Evolutionary conservation across 202 grass and related monocot species (phyloP), one percentile per base, ranked within the genome.

Genomic region (Carex sylvatica): DNA sequence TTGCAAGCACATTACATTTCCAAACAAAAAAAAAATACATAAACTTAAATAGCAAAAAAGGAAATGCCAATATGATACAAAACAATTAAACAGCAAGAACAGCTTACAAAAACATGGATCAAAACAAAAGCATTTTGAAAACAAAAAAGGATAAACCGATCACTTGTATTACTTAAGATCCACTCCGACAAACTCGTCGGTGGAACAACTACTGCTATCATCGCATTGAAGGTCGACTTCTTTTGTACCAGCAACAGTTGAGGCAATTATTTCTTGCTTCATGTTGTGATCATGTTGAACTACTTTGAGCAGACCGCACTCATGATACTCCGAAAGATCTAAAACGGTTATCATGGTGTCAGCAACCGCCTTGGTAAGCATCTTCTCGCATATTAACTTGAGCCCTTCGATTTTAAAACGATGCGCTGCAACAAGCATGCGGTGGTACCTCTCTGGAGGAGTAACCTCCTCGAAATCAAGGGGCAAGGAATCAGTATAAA

Each of bases 401-500:
- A 80, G 59, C 3, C 55, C 59, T 61, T 80, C 77, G 3, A 80
- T 62, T 26, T 80, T 63, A 9, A 80, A 80, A 3, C 59, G 77
- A 33, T 80, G 77, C 3, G 77, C 77, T 8, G 77, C 77, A 26
- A 80, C 36, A 7, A 80, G 26, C 77, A 80, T 61, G 9, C 77
- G 77, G 53, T 80, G 77, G 35, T 59, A 61, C 77, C 31, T 63
- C 77, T 80, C 55, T 42, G 59, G 11, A 23, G 55, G 3, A 0
- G 77, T 80, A 18, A 22, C 20, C 33, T 59, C n/a, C 47, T 75
- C 71, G 7, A 75, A 75, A 0, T 75, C 71, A 4, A 19, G 33
- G 2, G 77, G 77, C 8, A 80, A 22, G 4, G 77, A 40, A 80
- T 80, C 77, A 11, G 77, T 80, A 46, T 80, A 80, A 61, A 80